Evolutionary conservation across 768 basidiomycete genomes (phyloP).

Genomic region (Russula virescens): DNA sequence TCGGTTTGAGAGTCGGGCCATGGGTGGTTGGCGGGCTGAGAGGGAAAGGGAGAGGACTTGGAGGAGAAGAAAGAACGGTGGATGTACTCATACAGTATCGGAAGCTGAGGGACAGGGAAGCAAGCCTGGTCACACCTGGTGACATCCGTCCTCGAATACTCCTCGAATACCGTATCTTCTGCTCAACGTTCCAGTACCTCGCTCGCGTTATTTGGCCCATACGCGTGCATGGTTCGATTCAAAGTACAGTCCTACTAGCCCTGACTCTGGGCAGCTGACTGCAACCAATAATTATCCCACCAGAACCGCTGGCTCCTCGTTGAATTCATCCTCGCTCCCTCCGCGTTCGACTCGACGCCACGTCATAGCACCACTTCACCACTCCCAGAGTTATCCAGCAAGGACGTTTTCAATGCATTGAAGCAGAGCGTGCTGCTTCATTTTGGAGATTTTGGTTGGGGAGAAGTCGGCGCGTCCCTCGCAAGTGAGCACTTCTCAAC

Average conservation of each 20-base stretch:
- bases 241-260: background rate
- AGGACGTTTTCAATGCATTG: constrained; percentile 61
- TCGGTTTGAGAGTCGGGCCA: constrained; percentile 38
- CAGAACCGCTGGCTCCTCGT: constrained; percentile 89
- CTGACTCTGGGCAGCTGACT: background rate
- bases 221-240: constrained; percentile 18
- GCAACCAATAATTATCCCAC: background rate
- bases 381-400: constrained; percentile 56
- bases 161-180: too few relatives aligned
- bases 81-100: constrained; percentile 8
- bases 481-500: too few relatives aligned
- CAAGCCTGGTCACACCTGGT: too few relatives aligned
- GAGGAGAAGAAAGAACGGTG: background rate
- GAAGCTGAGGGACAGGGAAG: too few relatives aligned
- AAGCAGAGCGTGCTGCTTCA: constrained; percentile 62
- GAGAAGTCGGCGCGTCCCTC: constrained; percentile 64
- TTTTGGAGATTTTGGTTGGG: constrained; percentile 88
- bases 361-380: constrained; percentile 45
- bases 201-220: too few relatives aligned
- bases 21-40: constrained; percentile 20
- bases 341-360: constrained; percentile 75
- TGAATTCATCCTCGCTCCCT: constrained; percentile 56
- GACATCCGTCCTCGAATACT: too few relatives aligned
- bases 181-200: too few relatives aligned
- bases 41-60: background rate